Conservation (phyloP, 2,329 filamentous ascomycete species). For the Amylocarpus encephaloides region DNA sequence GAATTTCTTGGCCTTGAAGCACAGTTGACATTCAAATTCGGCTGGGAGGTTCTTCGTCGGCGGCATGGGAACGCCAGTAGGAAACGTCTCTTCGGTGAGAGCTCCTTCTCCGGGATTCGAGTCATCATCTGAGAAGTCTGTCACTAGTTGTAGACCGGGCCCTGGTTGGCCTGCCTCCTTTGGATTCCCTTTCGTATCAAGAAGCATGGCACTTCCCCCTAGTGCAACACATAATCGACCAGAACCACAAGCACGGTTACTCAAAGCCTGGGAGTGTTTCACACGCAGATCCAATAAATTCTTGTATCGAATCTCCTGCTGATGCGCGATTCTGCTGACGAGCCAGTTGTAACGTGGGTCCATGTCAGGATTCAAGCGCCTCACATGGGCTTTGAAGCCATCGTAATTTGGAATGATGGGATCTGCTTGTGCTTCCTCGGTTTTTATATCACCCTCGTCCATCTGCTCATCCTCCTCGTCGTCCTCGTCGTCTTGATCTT, state of each 20-base stretch:
- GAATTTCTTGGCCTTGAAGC: slow-evolving; percentile 78
- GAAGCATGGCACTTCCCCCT: slow-evolving; percentile 57
- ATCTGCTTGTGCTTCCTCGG: slow-evolving; percentile 57
- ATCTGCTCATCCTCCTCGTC: slow-evolving; percentile 58
- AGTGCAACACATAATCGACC: slow-evolving; percentile 57
- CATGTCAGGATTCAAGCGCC: slow-evolving; percentile 67
- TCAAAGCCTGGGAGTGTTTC: slow-evolving; percentile 59
- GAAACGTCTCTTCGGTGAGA: slow-evolving; percentile 69
- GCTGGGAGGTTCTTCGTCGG: slow-evolving; percentile 72
- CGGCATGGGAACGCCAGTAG: slow-evolving; percentile 72
- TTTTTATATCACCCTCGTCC: slow-evolving; percentile 55
- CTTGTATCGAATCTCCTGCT: slow-evolving; percentile 76
- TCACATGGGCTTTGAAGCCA: slow-evolving; percentile 71
- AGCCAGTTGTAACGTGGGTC: slow-evolving; percentile 53
- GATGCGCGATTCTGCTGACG: slow-evolving; percentile 74
- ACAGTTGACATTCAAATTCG: slow-evolving; percentile 83
- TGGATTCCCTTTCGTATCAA: slow-evolving; percentile 54
- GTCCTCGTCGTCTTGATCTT: slow-evolving; percentile 40
- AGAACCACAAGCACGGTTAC: slow-evolving; percentile 52
- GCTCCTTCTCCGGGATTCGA: slow-evolving; percentile 62
- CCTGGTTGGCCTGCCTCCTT: slow-evolving; percentile 53
- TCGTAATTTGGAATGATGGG: slow-evolving; percentile 64
- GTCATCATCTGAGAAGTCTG: slow-evolving; percentile 57
- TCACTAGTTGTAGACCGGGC: slow-evolving; percentile 47
- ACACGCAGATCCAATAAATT: slow-evolving; percentile 63